Conservation (phyloP, 2,329 filamentous ascomycete genomes). For the Claviceps arundinis region DNA sequence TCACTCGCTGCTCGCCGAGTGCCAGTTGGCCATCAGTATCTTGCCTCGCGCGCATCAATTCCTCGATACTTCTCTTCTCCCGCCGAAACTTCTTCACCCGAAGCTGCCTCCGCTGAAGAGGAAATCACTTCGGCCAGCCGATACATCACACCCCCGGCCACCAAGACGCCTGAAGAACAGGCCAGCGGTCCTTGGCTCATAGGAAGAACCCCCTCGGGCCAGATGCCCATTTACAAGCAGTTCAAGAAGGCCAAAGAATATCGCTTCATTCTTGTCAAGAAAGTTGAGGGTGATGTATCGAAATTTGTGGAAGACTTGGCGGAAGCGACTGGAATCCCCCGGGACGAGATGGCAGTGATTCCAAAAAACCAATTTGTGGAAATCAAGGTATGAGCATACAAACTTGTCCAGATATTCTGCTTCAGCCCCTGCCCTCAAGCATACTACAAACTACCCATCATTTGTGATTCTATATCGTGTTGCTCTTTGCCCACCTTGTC, state of each 20-base stretch:
- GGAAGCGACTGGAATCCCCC: conserved; percentile 40
- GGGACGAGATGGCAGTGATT: conserved; percentile 40
- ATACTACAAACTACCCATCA: too few species aligned
- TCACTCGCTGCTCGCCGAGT: conserved; percentile 7
- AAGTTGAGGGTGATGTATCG: conserved; percentile 59
- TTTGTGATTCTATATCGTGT: too few species aligned
- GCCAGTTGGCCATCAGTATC: conserved; percentile 7
- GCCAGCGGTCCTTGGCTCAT: conserved; percentile 49
- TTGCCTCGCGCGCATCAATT: conserved; percentile 10
- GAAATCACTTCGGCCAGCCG: conserved; percentile 8
- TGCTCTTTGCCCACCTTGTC: not conserved
- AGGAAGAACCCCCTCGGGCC: conserved; percentile 53
- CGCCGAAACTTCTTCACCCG: conserved; percentile 9
- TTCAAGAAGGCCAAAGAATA: conserved; percentile 56
- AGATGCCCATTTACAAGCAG: conserved; percentile 65
- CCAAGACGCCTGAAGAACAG: conserved; percentile 19
- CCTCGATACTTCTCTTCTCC: conserved; percentile 3
- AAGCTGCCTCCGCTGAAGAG: conserved; percentile 1
- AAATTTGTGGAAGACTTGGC: conserved; percentile 52
- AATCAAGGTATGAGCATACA: conserved; percentile 46
- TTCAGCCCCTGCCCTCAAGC: too few species aligned
- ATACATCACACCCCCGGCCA: conserved; percentile 16
- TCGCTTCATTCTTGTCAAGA: conserved; percentile 58
- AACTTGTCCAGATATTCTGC: not conserved
- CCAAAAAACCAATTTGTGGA: conserved; percentile 59